Evolutionary conservation across 805 yeast species (phyloP), one percentile per base, ranked within the genome.

Genomic region (Myxozyma geophila): DNA sequence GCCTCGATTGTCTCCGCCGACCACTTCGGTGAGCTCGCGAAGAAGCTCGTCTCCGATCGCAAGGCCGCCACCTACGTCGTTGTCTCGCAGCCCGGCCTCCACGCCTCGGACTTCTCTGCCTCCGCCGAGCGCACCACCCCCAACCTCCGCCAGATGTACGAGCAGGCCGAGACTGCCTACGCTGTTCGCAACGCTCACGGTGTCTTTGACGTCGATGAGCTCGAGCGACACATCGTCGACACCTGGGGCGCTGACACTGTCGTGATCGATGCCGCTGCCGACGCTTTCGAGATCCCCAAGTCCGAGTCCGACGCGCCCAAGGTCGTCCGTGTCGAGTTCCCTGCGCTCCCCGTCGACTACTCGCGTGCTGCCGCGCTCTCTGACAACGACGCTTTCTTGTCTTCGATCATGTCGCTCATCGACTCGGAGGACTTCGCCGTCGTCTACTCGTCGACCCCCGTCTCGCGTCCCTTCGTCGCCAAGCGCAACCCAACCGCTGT

Each of bases 221-320:
- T 86, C 52, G 81, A 79, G 57, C 71, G 75, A 35, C 78, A 77
- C 58, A 76, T 85, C 39, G 76, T 77, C 50, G 74, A 74, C 23
- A 81, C 80, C 19, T 88, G 92, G 74, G 78, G 80, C 40, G 87
- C 89, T 1, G 78, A 79, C 58, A 72, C 77, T 1, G 70, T 84
- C 50, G 70, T 70, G 35, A 77, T 82, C 10, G 76, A 77, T 6
- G 77, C 80, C n/a, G 61, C 61, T 40, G 47, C 77, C 3, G 85
- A 81, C 7, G 78, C 79, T 12, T 69, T 74, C 62, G 80, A 83
- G 28, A 82, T 83, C 2, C 89, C 88, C 73, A 79, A 83, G 44
- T 96, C 90, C 71, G 79, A 83, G 44, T 96, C 90, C 71, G 76
- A 85, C 0, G 76, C 82, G 33, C 85, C 83, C 23, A 79, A 96